Base-by-base conservation (phyloP, 1,139 yeast species). In the Magnusiomyces paraingens region DNA sequence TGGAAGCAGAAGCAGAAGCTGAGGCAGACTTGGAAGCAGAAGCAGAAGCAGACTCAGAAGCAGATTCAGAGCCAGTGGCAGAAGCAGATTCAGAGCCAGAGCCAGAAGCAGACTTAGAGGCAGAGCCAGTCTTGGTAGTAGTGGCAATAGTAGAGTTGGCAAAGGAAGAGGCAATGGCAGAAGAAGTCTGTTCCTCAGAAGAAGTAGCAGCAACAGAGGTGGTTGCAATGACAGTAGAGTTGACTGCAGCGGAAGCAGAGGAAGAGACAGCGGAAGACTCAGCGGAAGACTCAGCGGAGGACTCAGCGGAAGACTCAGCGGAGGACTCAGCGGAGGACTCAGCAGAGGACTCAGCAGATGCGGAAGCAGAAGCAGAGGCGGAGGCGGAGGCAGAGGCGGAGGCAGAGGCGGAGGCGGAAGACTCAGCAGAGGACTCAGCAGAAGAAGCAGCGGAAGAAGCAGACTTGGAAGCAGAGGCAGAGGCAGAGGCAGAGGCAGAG, bases 341-440 rank as follows among this genome's bases (percentile, higher is more conserved):
- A 44, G 53, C 17, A 20, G 58, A 40, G 36, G 55, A 22, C 49
- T 54, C 20, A 15, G 55, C 20, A 32, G 49, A n/a, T 18, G 49
- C 39, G 17, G 47, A 10, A 32, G 47, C 40, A 38, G 54, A 15
- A 26, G 52, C 32, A 35, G 50, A 43, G 20, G 53, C 53, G 49
- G 57, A 41, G 14, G 58, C 43, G 49, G 58, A 50, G 39, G 55
- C 32, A 15, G 52, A 29, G 47, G 54, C 53, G 49, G 55, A 49
- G 42, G 55, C n/a, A 20, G 57, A 48, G 32, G 50, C 10, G 55
- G 60, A 58, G 52, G 59, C 57, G 41, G 64, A 38, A 17, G 62
- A 32, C 38, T 58, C 18, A 36, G 57, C 40, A 43, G 55, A 43
- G 21, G 58, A 22, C 10, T 49, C 56, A 18, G 58, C 41, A 45